Base-by-base conservation (phyloP, 176 grass and related monocot genomes). In the Saccharum officinarum region DNA sequence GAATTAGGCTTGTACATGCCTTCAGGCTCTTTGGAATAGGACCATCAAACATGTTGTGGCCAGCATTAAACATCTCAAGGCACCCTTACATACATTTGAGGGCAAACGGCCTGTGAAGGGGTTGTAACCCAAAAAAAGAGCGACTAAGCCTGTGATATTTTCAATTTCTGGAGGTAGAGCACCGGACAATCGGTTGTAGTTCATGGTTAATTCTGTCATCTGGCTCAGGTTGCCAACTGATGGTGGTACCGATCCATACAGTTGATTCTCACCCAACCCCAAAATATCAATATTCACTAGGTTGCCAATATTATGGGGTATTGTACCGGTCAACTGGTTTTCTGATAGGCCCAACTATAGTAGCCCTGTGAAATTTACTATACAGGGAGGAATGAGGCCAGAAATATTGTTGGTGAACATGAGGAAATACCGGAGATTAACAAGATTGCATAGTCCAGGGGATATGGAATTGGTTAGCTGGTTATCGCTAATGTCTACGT, bases 1-100 rank as follows among this genome's bases (percentile, higher is more conserved):
- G 9, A 12, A 18, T 3, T 14, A 87, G 44, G 4, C 45, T 61
- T 14, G 37, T 47, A 28, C 79, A 82, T 18, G 71, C 77, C 69
- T 60, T 87, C 37, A 87, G 46, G 71, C 46, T 77, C 15, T 0
- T 14, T 4, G 86, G 71, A 23, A 87, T 14, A 4, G 44, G 79
- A 11, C 78, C 78, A 45, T 45, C 31, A 8, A 87, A 60, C 33
- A 57, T 57, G 30, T 87, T 87, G 13, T 3, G 1, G 65, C 22
- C 7, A 0, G 3, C 25, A 28, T 14, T 30, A 67, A 78, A 5
- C 0, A 0, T 23, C 47, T 14, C 10, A 1, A 61, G 86, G 9
- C 40, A 31, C 39, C 40, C 4, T 3, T 47, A n/a, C 82, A 85
- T 65, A 82, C 18, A 52, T 81, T 67, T 1, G 13, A 22, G 0